Conservation (phyloP, 208 protist genomes). For the Trypanosoma scelopori region DNA sequence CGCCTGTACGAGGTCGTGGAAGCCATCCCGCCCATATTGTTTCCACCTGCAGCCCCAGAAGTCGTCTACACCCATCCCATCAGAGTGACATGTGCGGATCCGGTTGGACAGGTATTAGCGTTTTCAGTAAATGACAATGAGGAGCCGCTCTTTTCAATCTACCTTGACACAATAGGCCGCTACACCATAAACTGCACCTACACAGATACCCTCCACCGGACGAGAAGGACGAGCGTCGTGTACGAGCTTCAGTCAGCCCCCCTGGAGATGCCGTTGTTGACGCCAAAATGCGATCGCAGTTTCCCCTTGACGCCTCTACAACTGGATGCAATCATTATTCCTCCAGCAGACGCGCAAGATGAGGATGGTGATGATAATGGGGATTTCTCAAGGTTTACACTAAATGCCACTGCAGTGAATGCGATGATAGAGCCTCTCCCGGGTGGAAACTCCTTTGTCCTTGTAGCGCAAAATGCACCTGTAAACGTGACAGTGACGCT, state of each 20-base stretch:
- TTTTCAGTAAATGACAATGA: constrained; percentile 20
- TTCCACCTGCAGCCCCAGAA: constrained; percentile 25
- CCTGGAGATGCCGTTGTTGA: constrained; percentile 33
- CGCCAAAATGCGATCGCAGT: constrained; percentile 36
- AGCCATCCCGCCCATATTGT: constrained; percentile 25
- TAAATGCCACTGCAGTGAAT: constrained; percentile 6
- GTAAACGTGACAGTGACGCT: constrained; percentile 30
- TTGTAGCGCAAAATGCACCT: background rate
- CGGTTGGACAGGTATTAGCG: constrained; percentile 23
- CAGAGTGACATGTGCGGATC: constrained; percentile 44
- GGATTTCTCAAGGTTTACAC: background rate
- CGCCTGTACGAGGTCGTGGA: constrained; percentile 41
- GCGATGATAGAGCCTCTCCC: background rate
- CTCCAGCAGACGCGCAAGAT: constrained; percentile 22
- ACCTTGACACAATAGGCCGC: constrained; percentile 29
- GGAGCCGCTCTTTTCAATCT: constrained; percentile 18
- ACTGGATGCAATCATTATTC: constrained; percentile 29
- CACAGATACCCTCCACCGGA: constrained; percentile 36
- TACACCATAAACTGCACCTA: constrained; percentile 58
- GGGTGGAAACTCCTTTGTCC: constrained; percentile 10
- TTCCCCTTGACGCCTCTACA: constrained; percentile 43
- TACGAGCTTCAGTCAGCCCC: constrained; percentile 33
- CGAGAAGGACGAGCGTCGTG: constrained; percentile 20
- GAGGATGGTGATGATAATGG: constrained; percentile 17
- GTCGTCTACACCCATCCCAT: constrained; percentile 31